These are phyloP conservation scores for Gossypium raimondii DNA, from an alignment of 345 rosid species.

Conservation along the genomic window DNA sequence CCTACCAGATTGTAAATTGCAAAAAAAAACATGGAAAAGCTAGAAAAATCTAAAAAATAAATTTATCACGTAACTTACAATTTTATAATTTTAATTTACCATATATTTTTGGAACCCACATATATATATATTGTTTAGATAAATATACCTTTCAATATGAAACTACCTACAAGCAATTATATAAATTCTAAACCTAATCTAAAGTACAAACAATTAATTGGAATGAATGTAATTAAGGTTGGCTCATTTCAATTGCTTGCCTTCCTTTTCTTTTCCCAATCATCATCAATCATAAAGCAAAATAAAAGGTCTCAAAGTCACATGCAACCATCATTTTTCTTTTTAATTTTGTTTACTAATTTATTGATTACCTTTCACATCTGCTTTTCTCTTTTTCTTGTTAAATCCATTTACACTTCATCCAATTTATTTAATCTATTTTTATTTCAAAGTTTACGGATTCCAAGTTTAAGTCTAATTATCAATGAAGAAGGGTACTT, in stretches of 20 bases:
- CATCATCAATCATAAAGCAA: slow-evolving; percentile 22
- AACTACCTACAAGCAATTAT: background rate
- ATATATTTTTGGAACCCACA: background rate
- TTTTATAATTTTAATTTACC: no score
- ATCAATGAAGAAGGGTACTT: background rate
- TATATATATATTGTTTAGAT: background rate
- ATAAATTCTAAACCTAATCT: background rate
- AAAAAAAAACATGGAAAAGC: no score
- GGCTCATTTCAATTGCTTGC: background rate
- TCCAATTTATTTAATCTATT: no score
- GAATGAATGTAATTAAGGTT: background rate
- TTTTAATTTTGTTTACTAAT: background rate
- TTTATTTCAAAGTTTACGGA: no score
- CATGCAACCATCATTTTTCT: slow-evolving; percentile 22
- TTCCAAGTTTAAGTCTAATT: no score
- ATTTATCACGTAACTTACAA: no score
- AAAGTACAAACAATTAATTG: background rate
- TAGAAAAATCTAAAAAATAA: no score
- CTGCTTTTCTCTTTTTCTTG: background rate
- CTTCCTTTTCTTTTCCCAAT: background rate
- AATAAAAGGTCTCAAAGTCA: slow-evolving; percentile 10
- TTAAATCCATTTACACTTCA: background rate
- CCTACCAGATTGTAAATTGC: no score
- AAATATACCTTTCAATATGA: background rate
- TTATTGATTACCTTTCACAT: background rate